Percentiles rank a stretch among this genome's conserved stretches.
These are phyloP conservation scores for Castanea crenata DNA, from an alignment of 306 rosid genomes.

Conservation along the genomic window DNA sequence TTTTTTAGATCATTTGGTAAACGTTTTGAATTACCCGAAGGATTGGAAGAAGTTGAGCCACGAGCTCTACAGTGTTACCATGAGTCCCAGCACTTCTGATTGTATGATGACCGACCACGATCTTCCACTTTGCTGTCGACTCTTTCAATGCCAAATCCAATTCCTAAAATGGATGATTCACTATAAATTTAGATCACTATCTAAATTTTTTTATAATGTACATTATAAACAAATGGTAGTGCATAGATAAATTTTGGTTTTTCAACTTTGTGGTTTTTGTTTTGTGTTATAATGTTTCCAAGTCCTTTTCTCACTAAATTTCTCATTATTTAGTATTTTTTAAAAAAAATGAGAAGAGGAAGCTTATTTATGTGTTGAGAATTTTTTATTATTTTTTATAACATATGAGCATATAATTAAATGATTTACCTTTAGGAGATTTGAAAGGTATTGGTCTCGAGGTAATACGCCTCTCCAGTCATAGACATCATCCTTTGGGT, in stretches of 20 bases:
- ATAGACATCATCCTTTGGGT: constrained; percentile 26
- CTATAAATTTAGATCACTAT: background rate
- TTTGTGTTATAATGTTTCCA: no score
- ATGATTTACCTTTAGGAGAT: constrained; percentile 38
- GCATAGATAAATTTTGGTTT: no score
- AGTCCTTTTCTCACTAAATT: no score
- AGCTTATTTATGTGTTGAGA: no score
- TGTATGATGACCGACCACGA: constrained; percentile 55
- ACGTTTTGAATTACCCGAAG: constrained; percentile 26
- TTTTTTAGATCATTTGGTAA: no score
- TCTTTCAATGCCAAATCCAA: constrained; percentile 34
- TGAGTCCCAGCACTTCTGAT: constrained; percentile 42
- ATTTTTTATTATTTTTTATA: background rate
- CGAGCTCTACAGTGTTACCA: constrained; percentile 43
- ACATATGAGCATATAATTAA: background rate
- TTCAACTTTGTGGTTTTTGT: no score
- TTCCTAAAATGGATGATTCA: constrained; percentile 6
- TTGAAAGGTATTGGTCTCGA: constrained; percentile 34
- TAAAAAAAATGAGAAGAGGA: no score
- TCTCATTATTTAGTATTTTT: no score
- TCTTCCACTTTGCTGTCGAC: constrained; percentile 49
- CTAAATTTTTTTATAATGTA: no score
- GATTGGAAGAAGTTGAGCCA: constrained; percentile 38
- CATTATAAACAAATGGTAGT: background rate
- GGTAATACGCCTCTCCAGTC: constrained; percentile 73